Conservation (phyloP, 352 stramenopile genomes). For the Globisporangium radiosum region DNA sequence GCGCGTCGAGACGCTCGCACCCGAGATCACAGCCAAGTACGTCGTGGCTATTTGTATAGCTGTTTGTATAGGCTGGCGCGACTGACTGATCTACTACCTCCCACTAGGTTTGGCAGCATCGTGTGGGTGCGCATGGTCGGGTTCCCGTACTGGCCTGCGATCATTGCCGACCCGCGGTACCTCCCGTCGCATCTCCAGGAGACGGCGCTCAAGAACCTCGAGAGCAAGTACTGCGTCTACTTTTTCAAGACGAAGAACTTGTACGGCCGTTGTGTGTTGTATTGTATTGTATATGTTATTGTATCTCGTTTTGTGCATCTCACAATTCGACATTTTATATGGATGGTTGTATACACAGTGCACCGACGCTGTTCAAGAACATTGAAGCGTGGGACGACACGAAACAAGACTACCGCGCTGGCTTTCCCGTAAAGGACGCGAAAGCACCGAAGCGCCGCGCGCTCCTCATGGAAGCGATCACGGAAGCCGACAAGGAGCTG, state of each 20-base stretch:
- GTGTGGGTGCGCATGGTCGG: constrained; percentile 80
- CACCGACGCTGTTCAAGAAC: constrained; percentile 49
- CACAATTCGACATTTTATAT: background rate
- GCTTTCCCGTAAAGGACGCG: constrained; percentile 56
- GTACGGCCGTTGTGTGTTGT: constrained; percentile 19
- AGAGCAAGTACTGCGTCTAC: constrained; percentile 67
- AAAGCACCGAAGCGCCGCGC: constrained; percentile 67
- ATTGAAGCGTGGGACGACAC: constrained; percentile 69
- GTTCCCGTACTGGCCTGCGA: constrained; percentile 75
- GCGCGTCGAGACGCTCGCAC: constrained; percentile 39
- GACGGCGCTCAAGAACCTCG: constrained; percentile 42
- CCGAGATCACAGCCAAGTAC: constrained; percentile 53
- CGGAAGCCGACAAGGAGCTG: constrained; percentile 62
- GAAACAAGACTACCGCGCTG: constrained; percentile 58
- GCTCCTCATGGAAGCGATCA: constrained; percentile 62
- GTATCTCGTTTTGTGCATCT: constrained; percentile 2
- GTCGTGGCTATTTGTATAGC: constrained; percentile 6
- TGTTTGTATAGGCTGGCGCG: background rate
- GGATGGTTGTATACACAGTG: constrained; percentile 18
- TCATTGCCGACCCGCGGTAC: constrained; percentile 60
- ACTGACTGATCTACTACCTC: background rate
- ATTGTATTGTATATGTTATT: background rate
- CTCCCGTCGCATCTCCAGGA: constrained; percentile 41
- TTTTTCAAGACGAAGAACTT: constrained; percentile 80
- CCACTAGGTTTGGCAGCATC: constrained; percentile 57